Base-by-base conservation (phyloP, 2,329 filamentous ascomycete species). In the Colletotrichum trifolii region DNA sequence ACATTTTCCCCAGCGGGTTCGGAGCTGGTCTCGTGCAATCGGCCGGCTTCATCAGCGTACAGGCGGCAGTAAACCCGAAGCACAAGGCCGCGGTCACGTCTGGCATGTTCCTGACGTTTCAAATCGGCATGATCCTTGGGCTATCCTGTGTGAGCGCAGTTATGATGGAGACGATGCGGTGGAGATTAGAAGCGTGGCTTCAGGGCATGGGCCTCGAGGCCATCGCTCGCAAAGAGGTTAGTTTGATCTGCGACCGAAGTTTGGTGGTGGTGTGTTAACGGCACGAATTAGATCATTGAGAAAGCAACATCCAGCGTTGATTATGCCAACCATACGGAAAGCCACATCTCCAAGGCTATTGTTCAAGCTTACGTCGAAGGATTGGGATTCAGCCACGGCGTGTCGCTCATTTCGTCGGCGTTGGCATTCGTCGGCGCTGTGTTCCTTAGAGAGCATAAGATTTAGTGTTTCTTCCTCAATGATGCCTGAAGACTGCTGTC, bases 1-100 rank as follows among this genome's bases (percentile, higher is more conserved):
- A 88, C 63, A 88, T 90, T 33, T 75, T 88, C 6, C 87, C 87
- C 76, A 74, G 76, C 52, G 80, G 80, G 4, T 73, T 82, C 35
- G 79, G 79, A 15, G 77, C 74, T 0, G 81, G 81, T 2, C 74
- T 82, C 8, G 76, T 76, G 1, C 75, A 78, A 33, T 78, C 76
- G 34, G 78, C 78, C 3, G 71, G 80, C 0, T 82, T 82, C 61
- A 77, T 82, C 58, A 75, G 78, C 0, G 69, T 82, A 2, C 80
- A 82, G 57, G 78, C 75, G 4, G 77, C 77, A 25, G 74, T 80
- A 4, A 70, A 77, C 25, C 75, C 75, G 0, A 68, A 71, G 1
- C 75, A 81, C 63, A 75, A 78, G 39, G 78, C 79, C 0, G 73
- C 79, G 0, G 80, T 79, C 15, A 74, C 80, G 6, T 79, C 80